Evolutionary conservation across 257 asterid species (phyloP), one percentile per base, ranked within the genome.

Genomic region (Thymus quinquecostatus): DNA sequence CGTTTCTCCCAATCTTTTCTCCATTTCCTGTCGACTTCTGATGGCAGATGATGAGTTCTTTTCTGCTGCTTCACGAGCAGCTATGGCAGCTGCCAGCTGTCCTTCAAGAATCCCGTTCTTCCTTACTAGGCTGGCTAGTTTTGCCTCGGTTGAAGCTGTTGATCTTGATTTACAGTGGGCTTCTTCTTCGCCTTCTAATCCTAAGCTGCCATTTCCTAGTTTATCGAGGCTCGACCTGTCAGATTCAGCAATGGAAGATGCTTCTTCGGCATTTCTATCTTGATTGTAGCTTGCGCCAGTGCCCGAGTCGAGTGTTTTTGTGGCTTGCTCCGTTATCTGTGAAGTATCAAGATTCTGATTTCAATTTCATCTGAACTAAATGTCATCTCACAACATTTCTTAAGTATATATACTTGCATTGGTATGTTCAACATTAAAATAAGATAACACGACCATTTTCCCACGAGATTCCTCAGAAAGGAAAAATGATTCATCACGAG

Each of bases 101-200:
- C 89, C 97, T 86, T 92, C 99, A 63, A 89, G 84, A 69, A 77
- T 64, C 51, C 89, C 86, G 0, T 86, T 95, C 84, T 83, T 89
- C 69, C 86, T 84, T 33, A 86, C 65, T 32, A 89, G 86, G 69
- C 78, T 75, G 32, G 92, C 86, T 64, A 95, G 60, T 80, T 92
- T 95, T 54, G 87, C 82, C 80, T 91, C 98, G 6, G 90, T 81
- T 7, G 88, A 76, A 62, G 77, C 84, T 69, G 83, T 43, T 21
- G 21, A 21, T 74, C 90, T 90, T 43, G 90, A 80, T 77, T 82
- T 91, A 75, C 81, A 80, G 64, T 85, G 92, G 55, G 61, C 66
- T 60, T 89, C 94, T 76, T 84, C 91, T 21, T 85, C 91, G 54
- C 79, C 79, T 68, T 86, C 96, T 38, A 66, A 68, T 43, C 74